Base-by-base conservation (phyloP, 805 yeast genomes). In the Suhomyces vadensis region DNA sequence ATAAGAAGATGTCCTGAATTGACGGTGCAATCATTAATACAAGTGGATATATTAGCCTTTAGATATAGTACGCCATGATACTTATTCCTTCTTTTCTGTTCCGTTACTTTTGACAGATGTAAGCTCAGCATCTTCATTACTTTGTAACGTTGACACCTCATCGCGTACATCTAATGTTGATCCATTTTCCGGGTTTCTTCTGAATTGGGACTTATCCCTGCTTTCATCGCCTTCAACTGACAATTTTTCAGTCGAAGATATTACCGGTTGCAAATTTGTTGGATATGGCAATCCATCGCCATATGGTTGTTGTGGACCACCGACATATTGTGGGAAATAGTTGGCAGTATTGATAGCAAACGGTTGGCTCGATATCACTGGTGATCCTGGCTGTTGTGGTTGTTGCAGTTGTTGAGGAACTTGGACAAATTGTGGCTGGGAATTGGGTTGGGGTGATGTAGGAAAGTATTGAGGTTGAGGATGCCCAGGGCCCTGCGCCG, bases 391-490 rank as follows among this genome's bases (percentile, higher is more conserved):
- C 11, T 39, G 35, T 3, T 41, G 39, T 20, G 49, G 36, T 24
- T 29, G 49, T 13, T 27, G 41, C 11, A 20, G 33, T 29, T n/a
- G n/a, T n/a, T n/a, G n/a, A 7, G 43, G 41, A 21, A 41, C 48
- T 10, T 45, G 31, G 17, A 45, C 46, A 31, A 37, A 48, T 31
- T 50, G 48, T 2, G 46, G 39, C 23, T 49, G 57, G 22, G 25
- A 19, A 19, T 31, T 40, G 19, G 48, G 48, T 39, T 57, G 66
- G 11, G 71, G 71, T n/a, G 69, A 55, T 1, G 65, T 52, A 2
- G 72, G 71, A 50, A 68, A 68, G 52, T 64, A 66, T 41, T 69
- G 74, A 4, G 64, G 70, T 8, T 59, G 58, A 7, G 43, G 44
- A 27, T 56, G 59, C 25, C 50, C 50, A 23, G 46, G 60, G 2